Percentiles rank a stretch among this genome's conserved stretches.
Evolutionary conservation across 1,139 yeast species (phyloP).

Genomic region (Geotrichum cucujoidarum): DNA sequence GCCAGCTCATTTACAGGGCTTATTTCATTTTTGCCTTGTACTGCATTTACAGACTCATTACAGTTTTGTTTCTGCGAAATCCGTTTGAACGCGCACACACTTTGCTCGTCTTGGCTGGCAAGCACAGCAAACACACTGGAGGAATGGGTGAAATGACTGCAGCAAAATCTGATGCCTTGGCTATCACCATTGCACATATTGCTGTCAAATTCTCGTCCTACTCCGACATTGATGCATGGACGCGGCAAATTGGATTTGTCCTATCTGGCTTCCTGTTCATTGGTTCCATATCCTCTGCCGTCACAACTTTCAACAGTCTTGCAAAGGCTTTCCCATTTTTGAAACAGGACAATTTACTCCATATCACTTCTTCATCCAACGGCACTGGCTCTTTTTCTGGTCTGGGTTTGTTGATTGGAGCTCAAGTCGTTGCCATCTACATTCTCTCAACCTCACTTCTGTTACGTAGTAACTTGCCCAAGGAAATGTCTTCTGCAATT

Average conservation of each 20-base stretch:
- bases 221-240: constrained; percentile 48
- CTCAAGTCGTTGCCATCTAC: constrained; percentile 72
- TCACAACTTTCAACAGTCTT: constrained; percentile 32
- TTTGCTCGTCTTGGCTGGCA: constrained; percentile 6
- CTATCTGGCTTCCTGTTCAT: constrained; percentile 62
- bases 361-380: constrained; percentile 3
- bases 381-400: constrained; percentile 7
- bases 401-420: constrained; percentile 46
- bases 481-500: constrained; percentile 50
- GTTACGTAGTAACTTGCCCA: constrained; percentile 69
- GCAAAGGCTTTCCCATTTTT: constrained; percentile 32
- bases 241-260: constrained; percentile 59
- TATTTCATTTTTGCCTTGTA: constrained; percentile 49
- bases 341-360: constrained; percentile 18
- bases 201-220: constrained; percentile 25
- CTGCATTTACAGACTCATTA: constrained; percentile 59
- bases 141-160: constrained; percentile 11
- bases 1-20: constrained; percentile 29
- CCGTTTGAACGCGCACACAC: constrained; percentile 24
- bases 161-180: constrained; percentile 35
- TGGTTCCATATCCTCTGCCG: constrained; percentile 48
- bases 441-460: constrained; percentile 75
- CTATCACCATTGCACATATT: constrained; percentile 56
- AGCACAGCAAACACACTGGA: not conserved
- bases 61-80: constrained; percentile 37